Evolutionary conservation across 768 basidiomycete genomes (phyloP), one percentile per base, ranked within the genome.

Genomic region (Trametes elegans): DNA sequence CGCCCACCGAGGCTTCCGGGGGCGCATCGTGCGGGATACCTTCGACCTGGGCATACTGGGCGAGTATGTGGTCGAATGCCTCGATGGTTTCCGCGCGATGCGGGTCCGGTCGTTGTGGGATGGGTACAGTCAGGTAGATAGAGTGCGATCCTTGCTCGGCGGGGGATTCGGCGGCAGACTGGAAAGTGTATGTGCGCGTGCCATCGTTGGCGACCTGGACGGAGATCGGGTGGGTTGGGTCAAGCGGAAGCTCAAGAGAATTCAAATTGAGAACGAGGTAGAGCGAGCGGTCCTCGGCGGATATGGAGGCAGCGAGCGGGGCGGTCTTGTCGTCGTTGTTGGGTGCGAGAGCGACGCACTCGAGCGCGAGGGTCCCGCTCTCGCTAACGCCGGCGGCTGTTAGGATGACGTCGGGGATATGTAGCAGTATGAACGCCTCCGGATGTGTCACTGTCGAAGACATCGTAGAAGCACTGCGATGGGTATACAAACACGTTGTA

Each of bases 181-280:
- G 62, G 61, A 84, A 80, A 1, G 71, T 71, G 65, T 82, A 85
- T 5, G 65, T 71, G 57, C 79, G 69, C 16, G 68, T 53, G 1
- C 70, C 74, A 11, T 71, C 58, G 8, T 59, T 63, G 35, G 63
- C 60, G 18, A 78, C 68, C 1, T 67, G 61, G 44, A 77, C 73
- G 4, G 69, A 69, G 48, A 89, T 74, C 6, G 71, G 52, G 18
- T 77, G 72, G 3, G 74, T 68, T 1, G 88, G 87, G 49, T 87
- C 82, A 24, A 90, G 69, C 7, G 83, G 80, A 21, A 76, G 71
- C 62, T 90, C 87, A 39, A 80, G 74, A 3, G 68, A 35, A 54
- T 80, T 77, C 14, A 88, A 65, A 31, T 77, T 77, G 40, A 89
- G 65, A 19, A 90, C 82, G 49, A 90, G 81, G 68, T 83, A 89